Conservation (phyloP, 78 protist species). For the Guillardia theta region DNA sequence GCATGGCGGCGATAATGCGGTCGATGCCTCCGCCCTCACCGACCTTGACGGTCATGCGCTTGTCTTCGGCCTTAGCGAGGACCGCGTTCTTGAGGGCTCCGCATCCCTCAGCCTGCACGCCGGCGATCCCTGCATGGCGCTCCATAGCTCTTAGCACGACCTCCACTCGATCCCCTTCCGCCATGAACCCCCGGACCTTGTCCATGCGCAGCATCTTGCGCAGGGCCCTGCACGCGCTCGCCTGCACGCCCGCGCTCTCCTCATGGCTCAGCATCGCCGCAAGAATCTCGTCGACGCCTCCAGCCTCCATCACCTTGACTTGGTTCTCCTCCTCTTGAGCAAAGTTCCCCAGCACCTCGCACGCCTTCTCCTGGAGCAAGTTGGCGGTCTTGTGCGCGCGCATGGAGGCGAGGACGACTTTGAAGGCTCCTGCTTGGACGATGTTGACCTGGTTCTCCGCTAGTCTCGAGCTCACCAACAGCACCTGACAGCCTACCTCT, state of each 20-base stretch:
- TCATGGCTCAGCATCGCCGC: background rate
- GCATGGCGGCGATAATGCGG: background rate
- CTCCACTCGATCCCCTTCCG: background rate
- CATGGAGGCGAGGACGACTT: background rate
- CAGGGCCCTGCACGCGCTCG: constrained; percentile 1
- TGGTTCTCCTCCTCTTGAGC: background rate
- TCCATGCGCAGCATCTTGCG: background rate
- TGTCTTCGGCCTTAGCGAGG: no score
- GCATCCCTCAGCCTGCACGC: constrained; percentile 3
- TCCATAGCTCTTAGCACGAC: background rate
- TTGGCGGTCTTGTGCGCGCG: background rate
- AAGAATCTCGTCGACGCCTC: background rate
- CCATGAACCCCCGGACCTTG: background rate
- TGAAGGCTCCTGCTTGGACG: background rate
- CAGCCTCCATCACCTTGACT: background rate
- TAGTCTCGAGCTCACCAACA: no score
- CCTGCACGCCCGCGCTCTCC: background rate
- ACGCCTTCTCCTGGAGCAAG: background rate
- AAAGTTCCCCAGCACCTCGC: background rate
- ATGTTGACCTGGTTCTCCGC: background rate
- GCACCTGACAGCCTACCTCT: no score
- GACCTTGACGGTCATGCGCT: no score
- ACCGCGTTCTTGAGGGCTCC: constrained; percentile 21
- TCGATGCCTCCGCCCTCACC: background rate
- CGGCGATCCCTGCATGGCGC: background rate